These are phyloP conservation scores for Leptographium galeiforme DNA, from an alignment of 2,329 filamentous ascomycete genomes.

Conservation along the genomic window DNA sequence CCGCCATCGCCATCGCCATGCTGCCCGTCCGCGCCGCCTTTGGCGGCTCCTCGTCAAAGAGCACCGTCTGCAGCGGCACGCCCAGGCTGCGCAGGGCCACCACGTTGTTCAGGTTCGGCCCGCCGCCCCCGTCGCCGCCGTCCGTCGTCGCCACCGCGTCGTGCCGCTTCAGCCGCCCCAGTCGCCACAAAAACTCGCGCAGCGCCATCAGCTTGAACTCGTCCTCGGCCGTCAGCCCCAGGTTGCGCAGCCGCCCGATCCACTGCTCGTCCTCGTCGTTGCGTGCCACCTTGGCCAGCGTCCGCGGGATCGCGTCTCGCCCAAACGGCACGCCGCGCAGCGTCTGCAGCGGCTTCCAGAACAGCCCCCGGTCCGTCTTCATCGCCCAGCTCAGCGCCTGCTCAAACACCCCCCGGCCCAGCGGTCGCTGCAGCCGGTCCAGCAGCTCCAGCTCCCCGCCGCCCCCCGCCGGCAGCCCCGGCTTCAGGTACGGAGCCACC, in stretches of 20 bases:
- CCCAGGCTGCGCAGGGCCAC: conserved; percentile 62
- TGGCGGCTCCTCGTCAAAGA: conserved; percentile 69
- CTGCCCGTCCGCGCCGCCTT: conserved; percentile 20
- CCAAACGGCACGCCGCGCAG: conserved; percentile 53
- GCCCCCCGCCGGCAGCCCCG: conserved; percentile 41
- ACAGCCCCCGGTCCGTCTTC: conserved; percentile 66
- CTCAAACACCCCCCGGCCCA: conserved; percentile 71
- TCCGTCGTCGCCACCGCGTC: conserved; percentile 22
- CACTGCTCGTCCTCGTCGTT: conserved; percentile 93
- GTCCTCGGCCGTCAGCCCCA: conserved; percentile 71
- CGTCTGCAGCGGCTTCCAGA: conserved; percentile 70
- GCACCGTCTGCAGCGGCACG: conserved; percentile 74
- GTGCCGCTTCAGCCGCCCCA: conserved; percentile 58
- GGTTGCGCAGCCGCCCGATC: conserved; percentile 70
- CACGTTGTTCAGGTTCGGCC: conserved; percentile 49
- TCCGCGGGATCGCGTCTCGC: conserved; percentile 40
- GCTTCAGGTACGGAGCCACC: conserved; percentile 69
- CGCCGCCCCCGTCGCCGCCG: conserved; percentile 19
- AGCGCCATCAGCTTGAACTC: conserved; percentile 80
- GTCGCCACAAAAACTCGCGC: conserved; percentile 81
- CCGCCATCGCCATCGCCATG: conserved; percentile 15
- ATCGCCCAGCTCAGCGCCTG: conserved; percentile 75
- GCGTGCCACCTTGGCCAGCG: conserved; percentile 51
- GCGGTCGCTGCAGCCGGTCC: conserved; percentile 68
- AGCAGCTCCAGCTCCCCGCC: conserved; percentile 57